phyloP scores from a whole-genome alignment of 306 rosid genomes.

The Albizia julibrissin region DNA sequence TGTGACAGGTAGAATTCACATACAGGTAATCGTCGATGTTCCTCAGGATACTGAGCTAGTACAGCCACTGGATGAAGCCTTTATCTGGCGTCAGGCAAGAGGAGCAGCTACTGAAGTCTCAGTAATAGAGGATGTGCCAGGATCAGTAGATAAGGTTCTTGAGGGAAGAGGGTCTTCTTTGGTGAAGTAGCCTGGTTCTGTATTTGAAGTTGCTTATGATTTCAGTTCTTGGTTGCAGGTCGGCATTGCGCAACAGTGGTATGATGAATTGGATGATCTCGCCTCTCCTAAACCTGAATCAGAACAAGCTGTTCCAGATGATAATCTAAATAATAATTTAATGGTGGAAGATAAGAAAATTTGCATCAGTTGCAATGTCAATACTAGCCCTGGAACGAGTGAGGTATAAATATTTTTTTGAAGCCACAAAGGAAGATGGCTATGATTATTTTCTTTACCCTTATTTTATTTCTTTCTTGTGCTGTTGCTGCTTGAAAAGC shows the following conservation, averaged over 20 bases:
- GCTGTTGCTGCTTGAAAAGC: neutral
- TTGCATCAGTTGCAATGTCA: slow-evolving; percentile 48
- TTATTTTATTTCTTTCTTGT: slow-evolving; percentile 14
- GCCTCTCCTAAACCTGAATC: slow-evolving; percentile 55
- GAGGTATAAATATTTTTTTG: slow-evolving; percentile 59
- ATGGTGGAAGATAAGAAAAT: slow-evolving; percentile 46
- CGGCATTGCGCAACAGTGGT: slow-evolving; percentile 86
- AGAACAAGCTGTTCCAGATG: slow-evolving; percentile 47
- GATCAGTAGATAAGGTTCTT: slow-evolving; percentile 62
- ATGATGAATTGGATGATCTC: slow-evolving; percentile 72
- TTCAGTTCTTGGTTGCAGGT: slow-evolving; percentile 52
- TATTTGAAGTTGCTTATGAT: slow-evolving; percentile 32
- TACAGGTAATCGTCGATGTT: slow-evolving; percentile 58
- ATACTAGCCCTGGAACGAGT: slow-evolving; percentile 85
- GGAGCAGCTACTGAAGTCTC: slow-evolving; percentile 75
- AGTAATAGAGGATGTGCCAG: slow-evolving; percentile 49
- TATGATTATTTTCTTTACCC: neutral
- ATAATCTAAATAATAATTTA: slow-evolving; percentile 32
- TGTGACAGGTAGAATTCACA: slow-evolving; percentile 64
- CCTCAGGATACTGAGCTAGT: slow-evolving; percentile 72
- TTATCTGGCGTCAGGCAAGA: slow-evolving; percentile 82
- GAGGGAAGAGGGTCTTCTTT: slow-evolving; percentile 12
- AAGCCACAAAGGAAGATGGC: slow-evolving; percentile 15
- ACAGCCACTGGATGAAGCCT: slow-evolving; percentile 74
- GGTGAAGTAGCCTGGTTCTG: slow-evolving; percentile 20